These are phyloP conservation scores for Auxenochlorella pyrenoidosa DNA, from an alignment of 139 green algal species.

Conservation along the genomic window DNA sequence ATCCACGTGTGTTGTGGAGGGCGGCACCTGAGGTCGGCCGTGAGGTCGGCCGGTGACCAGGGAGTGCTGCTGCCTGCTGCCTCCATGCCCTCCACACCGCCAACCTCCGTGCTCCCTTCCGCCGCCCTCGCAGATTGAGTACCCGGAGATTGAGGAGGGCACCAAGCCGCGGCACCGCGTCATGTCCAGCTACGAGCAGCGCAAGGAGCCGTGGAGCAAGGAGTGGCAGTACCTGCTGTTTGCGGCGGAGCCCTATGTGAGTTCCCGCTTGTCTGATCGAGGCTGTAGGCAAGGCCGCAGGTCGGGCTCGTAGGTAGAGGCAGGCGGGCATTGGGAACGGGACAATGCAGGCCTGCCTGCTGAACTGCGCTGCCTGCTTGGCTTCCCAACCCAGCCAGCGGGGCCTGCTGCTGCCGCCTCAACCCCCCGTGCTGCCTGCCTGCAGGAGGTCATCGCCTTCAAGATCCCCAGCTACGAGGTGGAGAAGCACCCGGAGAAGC, in stretches of 20 bases:
- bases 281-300: no score
- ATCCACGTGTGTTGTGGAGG: not conserved
- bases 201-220: constrained; percentile 89
- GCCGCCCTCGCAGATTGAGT: constrained; percentile 85
- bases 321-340: no score
- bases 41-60: no score
- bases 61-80: no score
- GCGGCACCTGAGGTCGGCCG: no score
- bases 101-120: not conserved
- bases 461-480: constrained; percentile 95
- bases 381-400: no score
- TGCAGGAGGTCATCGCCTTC: constrained; percentile 90
- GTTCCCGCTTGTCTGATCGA: not conserved
- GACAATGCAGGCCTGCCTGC: no score
- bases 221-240: constrained; percentile 98
- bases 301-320: no score
- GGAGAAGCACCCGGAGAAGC: constrained; percentile 75
- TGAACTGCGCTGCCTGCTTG: no score
- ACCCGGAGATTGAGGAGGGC: constrained; percentile 96
- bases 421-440: not conserved
- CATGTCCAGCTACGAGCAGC: constrained; percentile 98
- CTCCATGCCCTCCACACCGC: not conserved
- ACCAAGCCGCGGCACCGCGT: constrained; percentile 93
- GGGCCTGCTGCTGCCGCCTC: no score
- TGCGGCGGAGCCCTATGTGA: constrained; percentile 95